Evolutionary conservation across 2,329 filamentous ascomycete genomes (phyloP).

Genomic region (Scorias spongiosa): DNA sequence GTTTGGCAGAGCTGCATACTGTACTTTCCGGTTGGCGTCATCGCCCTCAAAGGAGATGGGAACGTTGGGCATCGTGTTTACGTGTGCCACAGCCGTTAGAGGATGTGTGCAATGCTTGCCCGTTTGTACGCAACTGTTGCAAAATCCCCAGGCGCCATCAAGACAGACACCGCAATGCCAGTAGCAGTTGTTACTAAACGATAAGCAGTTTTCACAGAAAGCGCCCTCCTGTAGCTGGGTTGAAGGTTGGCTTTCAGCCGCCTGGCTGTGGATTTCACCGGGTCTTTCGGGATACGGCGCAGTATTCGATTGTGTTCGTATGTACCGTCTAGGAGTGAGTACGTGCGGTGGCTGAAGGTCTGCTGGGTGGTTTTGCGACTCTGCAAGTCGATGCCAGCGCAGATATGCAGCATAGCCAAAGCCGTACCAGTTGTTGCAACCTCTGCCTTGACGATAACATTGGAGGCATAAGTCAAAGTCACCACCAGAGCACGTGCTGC

Average conservation of each 20-base stretch:
- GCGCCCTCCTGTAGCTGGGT: slow-evolving; percentile 60
- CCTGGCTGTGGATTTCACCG: slow-evolving; percentile 28
- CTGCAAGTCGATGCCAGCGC: slow-evolving; percentile 22
- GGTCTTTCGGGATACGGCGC: slow-evolving; percentile 8
- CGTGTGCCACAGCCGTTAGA: slow-evolving; percentile 59
- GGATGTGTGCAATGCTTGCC: slow-evolving; percentile 70
- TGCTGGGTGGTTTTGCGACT: slow-evolving; percentile 25
- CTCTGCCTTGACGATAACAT: slow-evolving; percentile 64
- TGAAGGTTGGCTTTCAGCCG: slow-evolving; percentile 45
- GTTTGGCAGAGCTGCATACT: slow-evolving; percentile 14
- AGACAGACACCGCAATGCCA: slow-evolving; percentile 85
- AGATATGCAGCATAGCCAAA: slow-evolving; percentile 60
- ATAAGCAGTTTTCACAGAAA: slow-evolving; percentile 65
- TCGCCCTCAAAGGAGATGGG: background rate
- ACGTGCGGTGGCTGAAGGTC: slow-evolving; percentile 36
- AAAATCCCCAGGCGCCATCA: slow-evolving; percentile 89
- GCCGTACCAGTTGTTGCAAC: slow-evolving; percentile 77
- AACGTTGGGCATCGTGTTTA: slow-evolving; percentile 12
- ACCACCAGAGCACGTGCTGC: slow-evolving; percentile 52
- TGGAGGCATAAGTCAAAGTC: slow-evolving; percentile 64
- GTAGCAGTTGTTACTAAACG: slow-evolving; percentile 66
- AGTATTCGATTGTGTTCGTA: slow-evolving; percentile 10
- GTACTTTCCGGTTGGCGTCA: slow-evolving; percentile 5
- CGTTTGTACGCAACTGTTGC: slow-evolving; percentile 71
- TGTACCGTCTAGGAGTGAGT: slow-evolving; percentile 32